Evolutionary conservation across 768 basidiomycete species (phyloP), one percentile per base, ranked within the genome.

Genomic region (Psilocybe subaeruginosa): DNA sequence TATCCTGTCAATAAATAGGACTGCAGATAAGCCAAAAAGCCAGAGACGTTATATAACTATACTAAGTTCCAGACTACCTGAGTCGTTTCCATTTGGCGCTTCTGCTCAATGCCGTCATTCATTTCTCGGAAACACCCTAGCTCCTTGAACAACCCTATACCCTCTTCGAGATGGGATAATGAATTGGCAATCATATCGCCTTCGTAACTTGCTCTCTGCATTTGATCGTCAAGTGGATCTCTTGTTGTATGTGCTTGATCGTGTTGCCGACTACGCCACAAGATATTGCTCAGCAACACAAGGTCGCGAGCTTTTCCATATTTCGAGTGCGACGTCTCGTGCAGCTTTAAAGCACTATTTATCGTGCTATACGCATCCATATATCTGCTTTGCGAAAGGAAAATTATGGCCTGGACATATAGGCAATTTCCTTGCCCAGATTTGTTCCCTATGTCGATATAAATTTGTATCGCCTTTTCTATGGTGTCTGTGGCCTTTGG

Each of bases 351-450:
- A 0, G 72, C 69, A 46, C 62, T 52, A 37, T 64, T 63, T 8
- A 73, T 59, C 7, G 63, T 58, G 3, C 50, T 55, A 17, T 71
- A 68, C 3, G 72, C 69, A 17, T 71, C 69, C 2, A 56, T 37
- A 19, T 68, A 60, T 29, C 67, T 62, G 9, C 46, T 56, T 41
- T 69, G 67, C 23, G 67, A 58, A 12, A 72, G 63, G 59, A 65
- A 71, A 35, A 72, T 64, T 19, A 62, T 64, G 7, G 66, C 69
- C 59, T 70, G 70, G 11, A 72, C 48, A 58, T 71, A 71, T 19
- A 73, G 45, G 50, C 69, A 70, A 50, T 72, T 64, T 16, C 65
- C 72, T 61, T 73, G 71, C 7, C 72, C 71, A 3, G 49, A 56
- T 35, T 64, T 54, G 30, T 62, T 55, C 6, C 29, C 39, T 12